Evolutionary conservation across 176 grass and related monocot genomes (phyloP).

Genomic region (Triticum urartu): DNA sequence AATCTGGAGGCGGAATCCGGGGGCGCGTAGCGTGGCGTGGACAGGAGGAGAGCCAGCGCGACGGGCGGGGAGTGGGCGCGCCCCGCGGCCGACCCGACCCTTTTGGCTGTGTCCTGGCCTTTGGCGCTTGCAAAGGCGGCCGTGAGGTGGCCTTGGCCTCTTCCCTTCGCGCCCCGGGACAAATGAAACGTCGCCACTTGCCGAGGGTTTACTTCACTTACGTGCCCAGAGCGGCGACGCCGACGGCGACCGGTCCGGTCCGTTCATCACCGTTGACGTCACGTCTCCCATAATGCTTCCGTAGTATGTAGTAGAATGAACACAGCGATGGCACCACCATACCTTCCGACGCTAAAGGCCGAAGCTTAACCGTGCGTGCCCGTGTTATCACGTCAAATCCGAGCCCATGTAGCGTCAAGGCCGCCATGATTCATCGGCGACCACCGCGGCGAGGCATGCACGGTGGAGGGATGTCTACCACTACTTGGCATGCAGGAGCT

Average conservation of each 20-base stretch:
- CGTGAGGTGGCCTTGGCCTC: neutral
- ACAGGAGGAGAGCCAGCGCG: neutral
- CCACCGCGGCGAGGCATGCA: too few species aligned
- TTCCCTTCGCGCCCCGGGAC: neutral
- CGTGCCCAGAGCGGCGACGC: neutral
- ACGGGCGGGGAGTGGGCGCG: too few species aligned
- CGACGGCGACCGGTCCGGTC: constrained; percentile 21
- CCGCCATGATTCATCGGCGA: too few species aligned
- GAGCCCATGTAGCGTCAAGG: too few species aligned
- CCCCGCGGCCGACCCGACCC: neutral
- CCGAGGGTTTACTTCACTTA: neutral
- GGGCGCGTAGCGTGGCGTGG: neutral
- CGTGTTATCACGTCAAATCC: too few species aligned
- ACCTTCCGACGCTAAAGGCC: too few species aligned
- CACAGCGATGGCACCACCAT: too few species aligned
- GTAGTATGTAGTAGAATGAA: too few species aligned
- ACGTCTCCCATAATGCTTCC: neutral
- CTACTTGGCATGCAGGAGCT: neutral
- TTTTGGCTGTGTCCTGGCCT: neutral
- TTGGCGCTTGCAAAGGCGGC: constrained; percentile 25
- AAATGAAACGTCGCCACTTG: neutral
- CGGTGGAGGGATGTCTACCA: neutral
- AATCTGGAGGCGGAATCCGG: neutral
- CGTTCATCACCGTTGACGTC: constrained; percentile 57
- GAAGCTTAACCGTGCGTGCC: too few species aligned